Conservation (phyloP, 768 basidiomycete species). For the Coprinopsis cinerea region DNA sequence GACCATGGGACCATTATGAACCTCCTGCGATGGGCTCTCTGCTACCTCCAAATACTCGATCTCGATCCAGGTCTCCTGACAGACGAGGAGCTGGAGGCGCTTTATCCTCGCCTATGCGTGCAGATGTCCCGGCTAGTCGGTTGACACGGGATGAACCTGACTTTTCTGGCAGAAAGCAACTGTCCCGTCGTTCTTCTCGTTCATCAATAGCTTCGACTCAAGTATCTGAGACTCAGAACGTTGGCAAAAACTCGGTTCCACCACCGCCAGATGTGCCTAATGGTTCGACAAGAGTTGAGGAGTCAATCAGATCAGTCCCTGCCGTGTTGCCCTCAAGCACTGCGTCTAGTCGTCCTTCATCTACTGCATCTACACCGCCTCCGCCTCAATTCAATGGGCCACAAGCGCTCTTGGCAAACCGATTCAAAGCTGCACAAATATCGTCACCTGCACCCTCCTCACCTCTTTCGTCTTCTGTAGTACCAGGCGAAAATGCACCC, state of each 20-base stretch:
- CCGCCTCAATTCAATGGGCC: not conserved
- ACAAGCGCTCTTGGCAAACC: not conserved
- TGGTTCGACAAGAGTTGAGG: not conserved
- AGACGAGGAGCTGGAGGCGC: not conserved
- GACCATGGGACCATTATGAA: constrained; percentile 23
- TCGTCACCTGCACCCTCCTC: not conserved
- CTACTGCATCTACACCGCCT: too few relatives aligned
- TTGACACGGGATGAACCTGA: constrained; percentile 12
- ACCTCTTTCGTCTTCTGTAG: not conserved
- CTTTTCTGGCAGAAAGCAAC: constrained; percentile 8
- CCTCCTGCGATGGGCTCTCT: constrained; percentile 7
- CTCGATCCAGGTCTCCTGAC: constrained; percentile 6
- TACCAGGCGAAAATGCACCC: not conserved
- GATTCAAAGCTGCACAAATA: not conserved
- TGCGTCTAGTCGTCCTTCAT: too few relatives aligned
- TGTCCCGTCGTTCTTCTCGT: constrained; percentile 45
- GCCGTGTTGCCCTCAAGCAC: not conserved
- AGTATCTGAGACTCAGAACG: constrained; percentile 25
- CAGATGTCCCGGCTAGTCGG: constrained; percentile 14
- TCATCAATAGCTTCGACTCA: constrained; percentile 54
- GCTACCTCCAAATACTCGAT: not conserved
- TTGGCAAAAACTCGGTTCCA: not conserved
- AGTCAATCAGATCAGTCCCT: not conserved
- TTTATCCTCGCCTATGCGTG: not conserved
- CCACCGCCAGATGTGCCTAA: not conserved